Evolutionary conservation across 2,329 filamentous ascomycete species (phyloP).

Genomic region (Calonectria pseudoturangicola): DNA sequence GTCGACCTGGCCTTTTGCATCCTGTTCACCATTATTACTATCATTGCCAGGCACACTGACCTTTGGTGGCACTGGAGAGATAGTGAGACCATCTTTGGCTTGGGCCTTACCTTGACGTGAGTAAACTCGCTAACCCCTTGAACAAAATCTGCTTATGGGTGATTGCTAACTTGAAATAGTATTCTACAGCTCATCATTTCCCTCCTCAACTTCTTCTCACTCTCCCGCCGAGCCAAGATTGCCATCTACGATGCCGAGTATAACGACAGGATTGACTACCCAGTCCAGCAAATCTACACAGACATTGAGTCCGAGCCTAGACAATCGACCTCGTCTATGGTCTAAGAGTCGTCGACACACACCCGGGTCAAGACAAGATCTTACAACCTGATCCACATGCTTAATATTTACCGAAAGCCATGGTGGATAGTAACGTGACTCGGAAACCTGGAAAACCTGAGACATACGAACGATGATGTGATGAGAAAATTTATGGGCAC

Average conservation of each 20-base stretch:
- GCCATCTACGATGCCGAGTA: slow-evolving; percentile 45
- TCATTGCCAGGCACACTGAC: slow-evolving; percentile 34
- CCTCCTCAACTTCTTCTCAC: slow-evolving; percentile 43
- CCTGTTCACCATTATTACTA: slow-evolving; percentile 46
- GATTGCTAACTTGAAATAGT: slow-evolving; percentile 31
- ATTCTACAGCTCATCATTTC: slow-evolving; percentile 42
- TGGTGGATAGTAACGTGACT: background rate
- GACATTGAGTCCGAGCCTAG: slow-evolving; percentile 49
- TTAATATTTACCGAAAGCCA: background rate
- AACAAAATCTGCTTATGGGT: background rate
- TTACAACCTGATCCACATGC: background rate
- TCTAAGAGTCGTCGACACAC: slow-evolving; percentile 20
- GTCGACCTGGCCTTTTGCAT: slow-evolving; percentile 46
- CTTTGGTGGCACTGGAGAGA: slow-evolving; percentile 26
- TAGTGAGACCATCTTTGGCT: slow-evolving; percentile 17
- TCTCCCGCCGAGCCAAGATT: slow-evolving; percentile 48
- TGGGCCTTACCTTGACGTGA: slow-evolving; percentile 48
- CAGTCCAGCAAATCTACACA: slow-evolving; percentile 42
- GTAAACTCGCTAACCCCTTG: slow-evolving; percentile 10
- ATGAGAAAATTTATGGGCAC: background rate
- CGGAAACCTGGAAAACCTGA: slow-evolving; percentile 3
- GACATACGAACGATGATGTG: background rate
- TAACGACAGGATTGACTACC: slow-evolving; percentile 39
- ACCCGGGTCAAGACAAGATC: slow-evolving; percentile 8
- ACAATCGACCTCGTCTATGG: slow-evolving; percentile 44